Conservation (phyloP, 352 stramenopile genomes). For the Lagenidium giganteum region DNA sequence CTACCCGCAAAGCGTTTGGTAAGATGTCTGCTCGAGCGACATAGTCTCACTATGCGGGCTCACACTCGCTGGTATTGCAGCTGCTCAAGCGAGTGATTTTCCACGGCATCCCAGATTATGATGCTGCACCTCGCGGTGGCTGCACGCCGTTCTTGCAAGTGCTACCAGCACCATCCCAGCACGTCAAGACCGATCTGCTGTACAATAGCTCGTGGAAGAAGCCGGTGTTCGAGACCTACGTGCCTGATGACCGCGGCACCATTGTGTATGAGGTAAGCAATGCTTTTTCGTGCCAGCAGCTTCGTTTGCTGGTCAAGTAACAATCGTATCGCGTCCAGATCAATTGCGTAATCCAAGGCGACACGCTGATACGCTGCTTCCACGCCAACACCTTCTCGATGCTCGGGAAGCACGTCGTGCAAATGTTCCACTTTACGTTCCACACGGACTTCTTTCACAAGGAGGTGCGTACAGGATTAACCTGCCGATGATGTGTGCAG, state of each 20-base stretch:
- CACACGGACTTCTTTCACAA: constrained; percentile 63
- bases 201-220: constrained; percentile 75
- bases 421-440: constrained; percentile 78
- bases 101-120: constrained; percentile 74
- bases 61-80: constrained; percentile 5
- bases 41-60: too few relatives aligned
- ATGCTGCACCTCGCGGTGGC: constrained; percentile 47
- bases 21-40: background rate
- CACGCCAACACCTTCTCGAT: constrained; percentile 56
- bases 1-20: constrained; percentile 43
- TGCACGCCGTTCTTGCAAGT: constrained; percentile 67
- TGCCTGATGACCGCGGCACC: constrained; percentile 34
- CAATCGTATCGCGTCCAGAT: too few relatives aligned
- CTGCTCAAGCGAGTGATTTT: constrained; percentile 49
- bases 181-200: constrained; percentile 41
- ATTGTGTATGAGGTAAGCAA: constrained; percentile 51
- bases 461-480: constrained; percentile 1
- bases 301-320: constrained; percentile 2
- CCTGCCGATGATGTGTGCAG: background rate
- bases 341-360: constrained; percentile 53
- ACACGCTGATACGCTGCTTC: constrained; percentile 59
- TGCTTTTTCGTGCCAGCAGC: background rate
- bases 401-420: constrained; percentile 61
- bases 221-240: constrained; percentile 56
- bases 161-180: constrained; percentile 52